Conservation (phyloP, 306 rosid species). For the Sophora flavescens region DNA sequence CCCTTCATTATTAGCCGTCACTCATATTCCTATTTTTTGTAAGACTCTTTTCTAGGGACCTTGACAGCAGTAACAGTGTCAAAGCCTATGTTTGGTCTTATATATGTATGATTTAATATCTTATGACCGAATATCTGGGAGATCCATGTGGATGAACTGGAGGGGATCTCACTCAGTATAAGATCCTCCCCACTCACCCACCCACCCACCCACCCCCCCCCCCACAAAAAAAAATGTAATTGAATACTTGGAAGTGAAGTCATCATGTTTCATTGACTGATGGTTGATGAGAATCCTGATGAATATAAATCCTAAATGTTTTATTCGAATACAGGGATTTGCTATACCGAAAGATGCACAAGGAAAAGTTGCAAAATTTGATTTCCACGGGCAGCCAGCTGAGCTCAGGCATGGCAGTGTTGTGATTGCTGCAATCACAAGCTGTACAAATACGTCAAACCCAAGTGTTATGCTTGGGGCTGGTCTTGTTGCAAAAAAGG, state of each 20-base stretch:
- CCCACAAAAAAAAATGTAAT: neutral
- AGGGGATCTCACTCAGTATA: neutral
- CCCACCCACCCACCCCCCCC: neutral
- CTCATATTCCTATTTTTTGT: slow-evolving; percentile 9
- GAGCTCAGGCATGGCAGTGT: slow-evolving; percentile 92
- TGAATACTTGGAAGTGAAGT: slow-evolving; percentile 37
- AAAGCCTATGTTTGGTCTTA: slow-evolving; percentile 21
- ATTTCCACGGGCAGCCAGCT: slow-evolving; percentile 88
- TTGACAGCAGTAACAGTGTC: slow-evolving; percentile 11
- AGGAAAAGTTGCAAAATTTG: slow-evolving; percentile 79
- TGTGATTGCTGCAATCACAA: slow-evolving; percentile 96
- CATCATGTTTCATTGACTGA: slow-evolving; percentile 24
- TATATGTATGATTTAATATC: slow-evolving; percentile 25
- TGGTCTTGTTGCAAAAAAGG: slow-evolving; percentile 94
- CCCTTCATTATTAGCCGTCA: neutral
- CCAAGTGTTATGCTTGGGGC: slow-evolving; percentile 99
- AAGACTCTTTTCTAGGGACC: slow-evolving; percentile 20
- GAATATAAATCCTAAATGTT: slow-evolving; percentile 34
- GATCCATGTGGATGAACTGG: neutral
- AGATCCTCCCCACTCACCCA: no score
- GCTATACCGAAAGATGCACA: slow-evolving; percentile 90
- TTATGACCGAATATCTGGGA: neutral
- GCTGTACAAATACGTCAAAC: slow-evolving; percentile 96
- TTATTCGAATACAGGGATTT: slow-evolving; percentile 68
- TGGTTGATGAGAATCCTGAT: slow-evolving; percentile 30